phyloP scores from a whole-genome alignment of 176 grass and related monocot genomes.

The Phragmites australis region DNA sequence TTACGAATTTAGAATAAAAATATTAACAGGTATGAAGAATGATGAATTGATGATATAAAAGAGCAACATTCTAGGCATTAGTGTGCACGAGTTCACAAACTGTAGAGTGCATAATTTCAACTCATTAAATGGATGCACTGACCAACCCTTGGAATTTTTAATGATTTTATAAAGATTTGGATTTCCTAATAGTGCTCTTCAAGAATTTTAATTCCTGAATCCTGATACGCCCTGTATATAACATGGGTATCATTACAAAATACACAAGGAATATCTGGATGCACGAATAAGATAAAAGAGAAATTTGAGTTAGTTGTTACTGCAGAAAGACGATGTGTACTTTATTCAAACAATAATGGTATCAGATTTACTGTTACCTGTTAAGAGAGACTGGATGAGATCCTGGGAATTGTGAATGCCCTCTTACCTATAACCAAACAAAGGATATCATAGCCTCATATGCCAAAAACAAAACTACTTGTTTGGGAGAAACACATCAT shows the following conservation, averaged over 20 bases:
- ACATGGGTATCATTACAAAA: background rate
- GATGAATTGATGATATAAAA: no score
- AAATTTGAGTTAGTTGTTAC: background rate
- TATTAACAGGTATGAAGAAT: no score
- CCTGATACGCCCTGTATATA: background rate
- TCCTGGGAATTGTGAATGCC: slow-evolving; percentile 85
- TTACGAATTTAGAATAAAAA: no score
- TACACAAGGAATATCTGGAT: background rate
- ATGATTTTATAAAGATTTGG: background rate
- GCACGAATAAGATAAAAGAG: background rate
- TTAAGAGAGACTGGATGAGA: slow-evolving; percentile 99
- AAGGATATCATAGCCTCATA: background rate
- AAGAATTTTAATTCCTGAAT: background rate
- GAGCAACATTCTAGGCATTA: no score
- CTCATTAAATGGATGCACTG: slow-evolving; percentile 9
- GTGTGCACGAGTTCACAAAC: no score
- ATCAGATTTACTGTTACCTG: slow-evolving; percentile 69
- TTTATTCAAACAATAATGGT: no score
- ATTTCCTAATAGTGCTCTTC: background rate
- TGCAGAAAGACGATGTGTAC: no score
- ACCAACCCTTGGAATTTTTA: background rate
- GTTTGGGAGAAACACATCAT: background rate
- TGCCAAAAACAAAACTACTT: slow-evolving; percentile 10
- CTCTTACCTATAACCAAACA: slow-evolving; percentile 62
- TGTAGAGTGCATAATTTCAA: slow-evolving; percentile 2